Percentiles rank a stretch among this genome's conserved stretches.
Evolutionary conservation across 2,329 filamentous ascomycete genomes (phyloP).

Genomic region (Mariannaea elegans): DNA sequence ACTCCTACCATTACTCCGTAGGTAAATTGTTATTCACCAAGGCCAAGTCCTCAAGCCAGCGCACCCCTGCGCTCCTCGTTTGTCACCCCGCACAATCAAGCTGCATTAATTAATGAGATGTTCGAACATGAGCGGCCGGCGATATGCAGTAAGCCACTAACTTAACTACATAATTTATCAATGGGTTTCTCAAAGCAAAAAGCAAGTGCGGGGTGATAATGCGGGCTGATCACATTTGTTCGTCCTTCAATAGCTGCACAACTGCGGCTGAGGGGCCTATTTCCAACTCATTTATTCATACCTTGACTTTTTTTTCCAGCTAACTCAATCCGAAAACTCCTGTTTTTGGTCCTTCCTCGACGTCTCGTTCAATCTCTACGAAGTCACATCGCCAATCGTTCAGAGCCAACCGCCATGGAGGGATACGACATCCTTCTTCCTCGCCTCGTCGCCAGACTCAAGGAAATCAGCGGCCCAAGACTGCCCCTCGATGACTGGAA

Average conservation of each 20-base stretch:
- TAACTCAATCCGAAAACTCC: too few relatives aligned
- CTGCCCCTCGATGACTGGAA: background rate
- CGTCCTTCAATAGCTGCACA: background rate
- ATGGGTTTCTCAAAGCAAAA: background rate
- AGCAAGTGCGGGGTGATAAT: background rate
- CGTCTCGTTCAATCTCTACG: too few relatives aligned
- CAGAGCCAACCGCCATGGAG: background rate
- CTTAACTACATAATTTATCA: background rate
- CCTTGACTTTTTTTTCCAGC: too few relatives aligned
- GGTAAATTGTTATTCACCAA: too few relatives aligned
- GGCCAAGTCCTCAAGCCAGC: too few relatives aligned
- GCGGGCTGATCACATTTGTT: background rate
- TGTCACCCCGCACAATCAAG: too few relatives aligned
- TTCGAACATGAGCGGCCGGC: background rate
- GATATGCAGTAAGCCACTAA: background rate
- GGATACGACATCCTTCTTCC: background rate
- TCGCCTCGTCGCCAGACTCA: background rate
- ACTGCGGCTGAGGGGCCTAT: background rate
- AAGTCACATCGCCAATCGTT: too few relatives aligned
- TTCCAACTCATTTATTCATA: background rate
- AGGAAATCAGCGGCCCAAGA: background rate
- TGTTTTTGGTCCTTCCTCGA: background rate
- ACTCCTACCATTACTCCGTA: too few relatives aligned
- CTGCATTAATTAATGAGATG: too few relatives aligned
- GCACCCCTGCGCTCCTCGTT: too few relatives aligned